These are phyloP conservation scores for Candida arabinofermentans DNA, from an alignment of 805 yeast genomes.

Conservation along the genomic window DNA sequence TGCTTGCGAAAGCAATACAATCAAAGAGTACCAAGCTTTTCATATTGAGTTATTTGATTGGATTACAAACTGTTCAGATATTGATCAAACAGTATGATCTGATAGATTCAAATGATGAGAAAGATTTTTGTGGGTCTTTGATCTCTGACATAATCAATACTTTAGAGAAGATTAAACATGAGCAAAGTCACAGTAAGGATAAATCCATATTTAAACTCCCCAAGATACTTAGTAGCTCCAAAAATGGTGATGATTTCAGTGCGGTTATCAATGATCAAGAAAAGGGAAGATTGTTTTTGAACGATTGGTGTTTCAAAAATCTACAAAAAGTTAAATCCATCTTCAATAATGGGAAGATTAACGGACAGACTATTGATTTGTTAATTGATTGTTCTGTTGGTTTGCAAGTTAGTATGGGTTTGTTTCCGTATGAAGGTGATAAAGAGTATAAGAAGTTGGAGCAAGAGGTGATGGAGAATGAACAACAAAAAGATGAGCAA, in stretches of 20 bases:
- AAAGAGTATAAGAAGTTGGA: constrained; percentile 1
- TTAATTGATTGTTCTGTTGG: constrained; percentile 14
- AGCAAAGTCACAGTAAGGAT: constrained; percentile 2
- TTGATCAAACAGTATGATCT: constrained; percentile 8
- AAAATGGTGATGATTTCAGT: constrained; percentile 1
- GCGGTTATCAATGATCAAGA: constrained; percentile 9
- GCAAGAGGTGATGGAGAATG: neutral
- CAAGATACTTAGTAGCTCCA: neutral
- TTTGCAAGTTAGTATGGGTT: constrained; percentile 11
- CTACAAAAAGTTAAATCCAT: constrained; percentile 5
- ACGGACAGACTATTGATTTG: constrained; percentile 11
- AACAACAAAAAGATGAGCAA: neutral
- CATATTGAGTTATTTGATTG: constrained; percentile 16
- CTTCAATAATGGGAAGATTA: constrained; percentile 8
- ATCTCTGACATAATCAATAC: constrained; percentile 4
- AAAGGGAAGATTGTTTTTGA: constrained; percentile 12
- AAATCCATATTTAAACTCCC: constrained; percentile 4
- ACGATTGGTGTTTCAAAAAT: constrained; percentile 13
- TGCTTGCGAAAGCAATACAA: constrained; percentile 5
- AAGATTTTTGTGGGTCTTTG: constrained; percentile 1
- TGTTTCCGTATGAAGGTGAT: constrained; percentile 11
- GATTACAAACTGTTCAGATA: constrained; percentile 10
- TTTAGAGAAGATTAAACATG: constrained; percentile 10
- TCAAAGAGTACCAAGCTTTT: constrained; percentile 5
- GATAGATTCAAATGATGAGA: neutral